Percentiles rank a stretch among this genome's conserved stretches.
Conservation (phyloP, 2,329 filamentous ascomycete genomes). For the Paraphoma chrysanthemicola region DNA sequence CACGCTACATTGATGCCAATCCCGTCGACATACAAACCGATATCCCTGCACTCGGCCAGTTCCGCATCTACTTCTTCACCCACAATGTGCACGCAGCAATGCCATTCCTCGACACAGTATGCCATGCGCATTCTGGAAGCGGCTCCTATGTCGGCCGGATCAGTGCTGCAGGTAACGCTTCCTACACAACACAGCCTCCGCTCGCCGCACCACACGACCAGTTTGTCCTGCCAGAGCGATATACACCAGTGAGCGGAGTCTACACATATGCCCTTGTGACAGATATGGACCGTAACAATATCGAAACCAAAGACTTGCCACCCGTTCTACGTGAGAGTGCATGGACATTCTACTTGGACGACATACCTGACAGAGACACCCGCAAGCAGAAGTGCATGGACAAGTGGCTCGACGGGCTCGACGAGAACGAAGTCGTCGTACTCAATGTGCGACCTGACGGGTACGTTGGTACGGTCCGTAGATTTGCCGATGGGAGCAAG, state of each 20-base stretch:
- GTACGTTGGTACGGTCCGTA: slow-evolving; percentile 71
- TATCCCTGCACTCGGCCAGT: slow-evolving; percentile 78
- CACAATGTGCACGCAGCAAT: slow-evolving; percentile 64
- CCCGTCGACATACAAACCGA: slow-evolving; percentile 80
- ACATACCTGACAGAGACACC: slow-evolving; percentile 64
- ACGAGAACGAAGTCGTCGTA: slow-evolving; percentile 65
- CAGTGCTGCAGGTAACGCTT: slow-evolving; percentile 65
- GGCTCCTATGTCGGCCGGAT: slow-evolving; percentile 66
- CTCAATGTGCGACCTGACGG: slow-evolving; percentile 76
- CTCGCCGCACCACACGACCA: slow-evolving; percentile 67
- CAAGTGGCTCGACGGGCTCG: slow-evolving; percentile 72
- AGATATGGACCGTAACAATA: slow-evolving; percentile 65
- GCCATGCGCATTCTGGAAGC: slow-evolving; percentile 59
- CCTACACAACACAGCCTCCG: slow-evolving; percentile 67
- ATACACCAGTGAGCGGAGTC: slow-evolving; percentile 70
- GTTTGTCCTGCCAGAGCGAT: slow-evolving; percentile 71
- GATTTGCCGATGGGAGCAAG: slow-evolving; percentile 43
- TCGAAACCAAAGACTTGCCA: slow-evolving; percentile 73
- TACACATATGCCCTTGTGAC: slow-evolving; percentile 73
- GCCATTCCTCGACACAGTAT: slow-evolving; percentile 67
- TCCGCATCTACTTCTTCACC: slow-evolving; percentile 75
- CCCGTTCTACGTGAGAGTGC: slow-evolving; percentile 67
- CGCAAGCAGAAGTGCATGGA: slow-evolving; percentile 62
- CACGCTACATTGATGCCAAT: slow-evolving; percentile 78
- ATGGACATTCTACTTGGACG: slow-evolving; percentile 77